phyloP scores from a whole-genome alignment of 1,284 basidiomycete species.

The Phellopilus nigrolimitatus region DNA sequence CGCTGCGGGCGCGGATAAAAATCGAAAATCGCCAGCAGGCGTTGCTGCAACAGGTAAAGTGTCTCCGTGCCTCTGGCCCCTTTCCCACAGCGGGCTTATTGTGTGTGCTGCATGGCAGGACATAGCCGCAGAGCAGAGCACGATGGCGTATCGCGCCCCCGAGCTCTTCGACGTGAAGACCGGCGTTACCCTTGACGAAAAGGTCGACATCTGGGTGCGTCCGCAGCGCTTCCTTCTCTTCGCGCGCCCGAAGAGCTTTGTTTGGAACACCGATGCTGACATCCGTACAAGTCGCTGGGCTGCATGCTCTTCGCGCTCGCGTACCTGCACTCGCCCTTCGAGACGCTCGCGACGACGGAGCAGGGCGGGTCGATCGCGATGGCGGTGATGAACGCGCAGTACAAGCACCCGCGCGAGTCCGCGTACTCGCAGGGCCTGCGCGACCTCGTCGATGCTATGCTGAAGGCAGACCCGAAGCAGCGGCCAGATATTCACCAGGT shows the following conservation, averaged over 20 bases:
- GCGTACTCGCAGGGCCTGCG: slow-evolving; percentile 79
- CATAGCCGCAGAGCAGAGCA: slow-evolving; percentile 90
- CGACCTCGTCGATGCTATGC: slow-evolving; percentile 77
- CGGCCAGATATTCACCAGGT: slow-evolving; percentile 84
- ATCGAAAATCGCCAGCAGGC: slow-evolving; percentile 84
- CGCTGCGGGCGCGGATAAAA: slow-evolving; percentile 72
- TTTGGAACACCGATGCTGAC: slow-evolving; percentile 8
- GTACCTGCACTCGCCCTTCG: slow-evolving; percentile 91
- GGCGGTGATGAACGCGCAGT: slow-evolving; percentile 89
- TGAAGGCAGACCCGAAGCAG: slow-evolving; percentile 75
- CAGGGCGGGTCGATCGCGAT: slow-evolving; percentile 92
- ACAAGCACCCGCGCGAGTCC: slow-evolving; percentile 73
- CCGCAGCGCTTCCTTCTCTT: no score
- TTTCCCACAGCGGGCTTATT: no score
- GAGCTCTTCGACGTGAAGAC: slow-evolving; percentile 96
- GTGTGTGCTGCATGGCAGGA: slow-evolving; percentile 49
- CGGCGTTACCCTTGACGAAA: slow-evolving; percentile 80
- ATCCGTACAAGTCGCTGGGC: slow-evolving; percentile 70
- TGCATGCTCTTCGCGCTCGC: slow-evolving; percentile 90
- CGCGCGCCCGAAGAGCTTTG: no score
- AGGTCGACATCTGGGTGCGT: slow-evolving; percentile 92
- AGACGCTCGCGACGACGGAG: slow-evolving; percentile 80
- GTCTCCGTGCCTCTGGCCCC: no score
- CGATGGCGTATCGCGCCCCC: slow-evolving; percentile 94
- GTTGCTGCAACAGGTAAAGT: slow-evolving; percentile 73